phyloP scores from a whole-genome alignment of 176 grass and related monocot species.

The Areca catechu region DNA sequence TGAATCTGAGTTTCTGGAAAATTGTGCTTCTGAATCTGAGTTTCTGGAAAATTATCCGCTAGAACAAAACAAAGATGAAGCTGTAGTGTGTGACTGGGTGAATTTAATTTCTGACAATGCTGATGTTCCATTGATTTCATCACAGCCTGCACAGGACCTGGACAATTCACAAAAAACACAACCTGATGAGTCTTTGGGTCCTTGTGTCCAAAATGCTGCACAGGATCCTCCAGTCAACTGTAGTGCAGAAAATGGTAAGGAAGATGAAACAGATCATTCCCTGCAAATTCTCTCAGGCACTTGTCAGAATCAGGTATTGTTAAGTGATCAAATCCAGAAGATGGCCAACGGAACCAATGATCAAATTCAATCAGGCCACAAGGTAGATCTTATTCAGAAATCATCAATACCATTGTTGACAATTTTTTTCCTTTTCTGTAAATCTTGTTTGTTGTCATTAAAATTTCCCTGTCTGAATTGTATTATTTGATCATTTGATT shows the following conservation, averaged over 20 bases:
- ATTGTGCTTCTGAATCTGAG: constrained; percentile 32
- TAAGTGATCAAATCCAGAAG: too few relatives aligned
- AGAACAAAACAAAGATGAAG: constrained; percentile 27
- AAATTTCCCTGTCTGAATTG: too few relatives aligned
- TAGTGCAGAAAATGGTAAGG: constrained; percentile 25
- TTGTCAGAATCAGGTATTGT: constrained; percentile 15
- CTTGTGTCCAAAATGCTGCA: constrained; percentile 12
- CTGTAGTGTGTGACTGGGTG: constrained; percentile 53
- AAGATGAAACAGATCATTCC: constrained; percentile 38
- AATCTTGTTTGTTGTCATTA: too few relatives aligned
- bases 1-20: constrained; percentile 30
- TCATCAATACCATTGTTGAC: too few relatives aligned
- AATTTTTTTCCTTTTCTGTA: too few relatives aligned
- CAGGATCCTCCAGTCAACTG: constrained; percentile 27
- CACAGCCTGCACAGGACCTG: constrained; percentile 33
- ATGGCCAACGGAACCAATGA: constrained; percentile 1
- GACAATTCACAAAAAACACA: constrained; percentile 25
- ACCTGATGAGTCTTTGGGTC: constrained; percentile 11
- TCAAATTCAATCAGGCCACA: constrained; percentile 39
- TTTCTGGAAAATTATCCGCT: constrained; percentile 14
- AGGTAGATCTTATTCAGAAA: constrained; percentile 29
- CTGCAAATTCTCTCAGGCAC: constrained; percentile 30
- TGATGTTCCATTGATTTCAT: constrained; percentile 39
- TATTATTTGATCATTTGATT: too few relatives aligned
- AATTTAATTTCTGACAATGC: constrained; percentile 49